phyloP scores from a whole-genome alignment of 2,329 filamentous ascomycete species.

The Pseudopyricularia javanii region DNA sequence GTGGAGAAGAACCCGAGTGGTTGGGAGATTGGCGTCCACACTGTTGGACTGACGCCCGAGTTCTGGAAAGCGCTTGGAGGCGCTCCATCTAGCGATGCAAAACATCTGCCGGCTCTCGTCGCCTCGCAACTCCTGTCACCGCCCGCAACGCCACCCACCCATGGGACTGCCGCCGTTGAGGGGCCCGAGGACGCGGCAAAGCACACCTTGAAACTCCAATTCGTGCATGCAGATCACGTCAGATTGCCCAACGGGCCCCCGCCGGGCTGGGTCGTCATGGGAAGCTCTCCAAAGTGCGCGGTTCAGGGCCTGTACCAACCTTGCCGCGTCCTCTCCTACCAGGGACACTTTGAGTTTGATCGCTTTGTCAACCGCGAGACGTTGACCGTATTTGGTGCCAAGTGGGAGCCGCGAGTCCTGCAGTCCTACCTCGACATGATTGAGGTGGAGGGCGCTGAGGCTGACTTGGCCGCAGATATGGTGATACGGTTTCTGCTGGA shows the following conservation, averaged over 20 bases:
- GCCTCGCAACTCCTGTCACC: background rate
- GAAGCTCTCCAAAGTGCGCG: conserved; percentile 15
- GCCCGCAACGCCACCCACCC: background rate
- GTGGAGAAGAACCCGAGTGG: conserved; percentile 15
- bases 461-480: conserved; percentile 15
- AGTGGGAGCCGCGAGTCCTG: conserved; percentile 10
- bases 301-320: conserved; percentile 25
- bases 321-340: conserved; percentile 24
- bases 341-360: conserved; percentile 31
- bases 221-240: conserved; percentile 23
- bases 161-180: no score
- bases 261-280: conserved; percentile 9
- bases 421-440: conserved; percentile 11
- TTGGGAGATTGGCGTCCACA: conserved; percentile 18
- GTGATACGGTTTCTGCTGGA: conserved; percentile 18
- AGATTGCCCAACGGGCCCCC: conserved; percentile 7
- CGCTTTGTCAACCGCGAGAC: conserved; percentile 24
- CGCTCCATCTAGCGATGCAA: no score
- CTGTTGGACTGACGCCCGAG: conserved; percentile 10
- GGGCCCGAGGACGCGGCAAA: no score
- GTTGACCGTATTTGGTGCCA: conserved; percentile 19
- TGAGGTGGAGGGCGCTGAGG: conserved; percentile 14
- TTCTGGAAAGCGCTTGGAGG: conserved; percentile 9
- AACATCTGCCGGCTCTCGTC: no score
- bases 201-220: conserved; percentile 16